phyloP scores from a whole-genome alignment of 2,329 filamentous ascomycete species.

The Stenocarpella maydis region DNA sequence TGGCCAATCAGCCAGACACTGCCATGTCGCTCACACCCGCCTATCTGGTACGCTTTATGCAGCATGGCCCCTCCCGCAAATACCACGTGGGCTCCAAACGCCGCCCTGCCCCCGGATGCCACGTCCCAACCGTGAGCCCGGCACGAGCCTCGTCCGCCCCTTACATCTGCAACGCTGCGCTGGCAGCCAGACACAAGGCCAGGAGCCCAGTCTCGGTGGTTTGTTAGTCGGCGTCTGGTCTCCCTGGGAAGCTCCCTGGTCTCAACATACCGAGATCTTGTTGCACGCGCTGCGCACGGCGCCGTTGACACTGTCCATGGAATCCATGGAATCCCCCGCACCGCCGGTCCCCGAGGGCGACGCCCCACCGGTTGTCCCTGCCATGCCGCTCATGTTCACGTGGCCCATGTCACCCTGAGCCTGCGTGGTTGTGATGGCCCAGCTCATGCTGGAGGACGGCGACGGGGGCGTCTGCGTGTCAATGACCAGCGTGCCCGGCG shows the following conservation, averaged over 20 bases:
- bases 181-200: slow-evolving; percentile 22
- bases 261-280: slow-evolving; percentile 28
- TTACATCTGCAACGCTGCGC: slow-evolving; percentile 12
- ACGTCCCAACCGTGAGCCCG: background rate
- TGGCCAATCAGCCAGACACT: no score
- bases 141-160: background rate
- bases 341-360: background rate
- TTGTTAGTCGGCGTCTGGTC: slow-evolving; percentile 7
- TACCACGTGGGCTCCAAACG: background rate
- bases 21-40: no score
- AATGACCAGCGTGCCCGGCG: slow-evolving; percentile 26
- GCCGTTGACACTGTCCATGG: background rate
- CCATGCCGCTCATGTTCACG: background rate
- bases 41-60: background rate
- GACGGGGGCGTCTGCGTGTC: slow-evolving; percentile 22
- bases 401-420: background rate
- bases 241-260: background rate
- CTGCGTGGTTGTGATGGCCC: slow-evolving; percentile 2
- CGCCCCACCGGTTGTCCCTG: background rate
- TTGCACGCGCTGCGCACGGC: slow-evolving; percentile 5
- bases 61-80: background rate
- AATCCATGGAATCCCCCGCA: background rate
- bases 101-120: background rate
- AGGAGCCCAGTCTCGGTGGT: slow-evolving; percentile 16
- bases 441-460: slow-evolving; percentile 14